Evolutionary conservation across 768 basidiomycete genomes (phyloP).

Genomic region (Trametes maxima): DNA sequence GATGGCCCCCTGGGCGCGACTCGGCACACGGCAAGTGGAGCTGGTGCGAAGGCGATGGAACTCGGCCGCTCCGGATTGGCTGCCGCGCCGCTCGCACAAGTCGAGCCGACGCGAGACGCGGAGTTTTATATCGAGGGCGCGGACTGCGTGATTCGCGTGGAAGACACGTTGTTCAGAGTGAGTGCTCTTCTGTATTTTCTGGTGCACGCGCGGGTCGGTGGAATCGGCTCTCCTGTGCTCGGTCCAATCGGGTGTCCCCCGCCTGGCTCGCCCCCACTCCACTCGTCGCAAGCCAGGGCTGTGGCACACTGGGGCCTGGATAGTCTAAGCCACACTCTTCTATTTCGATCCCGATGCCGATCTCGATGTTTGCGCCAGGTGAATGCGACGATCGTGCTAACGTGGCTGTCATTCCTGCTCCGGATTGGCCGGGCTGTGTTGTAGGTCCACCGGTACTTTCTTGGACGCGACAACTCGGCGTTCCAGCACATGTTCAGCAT

Average conservation of each 20-base stretch:
- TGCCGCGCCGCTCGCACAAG: neutral
- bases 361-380: constrained; percentile 5
- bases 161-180: constrained; percentile 71
- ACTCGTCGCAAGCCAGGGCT: neutral
- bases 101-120: constrained; percentile 43
- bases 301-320: constrained; percentile 12
- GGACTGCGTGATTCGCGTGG: constrained; percentile 65
- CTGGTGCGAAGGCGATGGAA: constrained; percentile 4
- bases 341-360: constrained; percentile 18
- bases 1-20: neutral
- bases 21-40: constrained; percentile 17
- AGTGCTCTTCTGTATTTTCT: constrained; percentile 25
- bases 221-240: neutral
- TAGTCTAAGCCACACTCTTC: neutral
- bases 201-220: constrained; percentile 1
- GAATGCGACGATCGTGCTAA: constrained; percentile 11
- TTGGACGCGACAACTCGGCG: constrained; percentile 35
- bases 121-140: constrained; percentile 68
- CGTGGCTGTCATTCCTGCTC: constrained; percentile 1
- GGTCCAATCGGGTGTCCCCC: neutral
- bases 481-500: constrained; percentile 36
- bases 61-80: constrained; percentile 5
- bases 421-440: constrained; percentile 13
- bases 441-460: constrained; percentile 35
- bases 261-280: neutral